Percentiles rank a stretch among this genome's conserved stretches.
Conservation (phyloP, 306 rosid genomes). For the Quercus berberidifolia region DNA sequence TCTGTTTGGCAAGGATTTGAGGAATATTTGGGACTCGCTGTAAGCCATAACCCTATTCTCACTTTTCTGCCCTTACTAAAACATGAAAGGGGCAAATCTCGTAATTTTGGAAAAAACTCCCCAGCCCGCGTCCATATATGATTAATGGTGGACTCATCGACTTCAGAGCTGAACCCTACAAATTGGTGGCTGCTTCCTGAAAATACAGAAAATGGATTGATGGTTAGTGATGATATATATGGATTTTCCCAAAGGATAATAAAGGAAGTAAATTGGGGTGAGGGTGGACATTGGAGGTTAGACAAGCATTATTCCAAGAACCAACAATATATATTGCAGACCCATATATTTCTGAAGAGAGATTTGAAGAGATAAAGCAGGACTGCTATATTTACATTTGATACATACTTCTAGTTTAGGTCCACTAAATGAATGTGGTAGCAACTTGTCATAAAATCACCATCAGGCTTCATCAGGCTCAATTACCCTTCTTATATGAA, state of each 20-base stretch:
- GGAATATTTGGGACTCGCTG: conserved; percentile 53
- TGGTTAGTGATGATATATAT: conserved; percentile 2
- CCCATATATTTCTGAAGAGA: neutral
- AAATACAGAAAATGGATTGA: neutral
- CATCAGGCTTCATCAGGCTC: neutral
- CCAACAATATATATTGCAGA: neutral
- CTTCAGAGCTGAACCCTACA: conserved; percentile 70
- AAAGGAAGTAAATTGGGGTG: neutral
- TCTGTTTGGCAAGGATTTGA: conserved; percentile 12
- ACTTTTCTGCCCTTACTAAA: conserved; percentile 52
- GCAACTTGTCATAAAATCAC: neutral
- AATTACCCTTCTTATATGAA: neutral
- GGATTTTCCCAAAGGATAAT: neutral
- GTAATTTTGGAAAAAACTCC: conserved; percentile 74
- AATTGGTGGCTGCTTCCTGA: conserved; percentile 94
- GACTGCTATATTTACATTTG: neutral
- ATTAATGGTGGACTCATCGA: conserved; percentile 56
- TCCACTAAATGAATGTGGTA: neutral
- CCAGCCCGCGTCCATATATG: conserved; percentile 72
- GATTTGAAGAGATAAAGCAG: neutral
- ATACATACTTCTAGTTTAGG: neutral
- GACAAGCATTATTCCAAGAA: neutral
- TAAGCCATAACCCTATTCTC: conserved; percentile 80
- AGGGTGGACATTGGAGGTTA: too few species aligned
- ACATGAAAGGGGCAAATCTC: conserved; percentile 51